A percentile compares a stretch with the other conserved stretches of the same genome.
Evolutionary conservation across 805 yeast genomes (phyloP).

Genomic region (Blastobotrys chiropterorum): DNA sequence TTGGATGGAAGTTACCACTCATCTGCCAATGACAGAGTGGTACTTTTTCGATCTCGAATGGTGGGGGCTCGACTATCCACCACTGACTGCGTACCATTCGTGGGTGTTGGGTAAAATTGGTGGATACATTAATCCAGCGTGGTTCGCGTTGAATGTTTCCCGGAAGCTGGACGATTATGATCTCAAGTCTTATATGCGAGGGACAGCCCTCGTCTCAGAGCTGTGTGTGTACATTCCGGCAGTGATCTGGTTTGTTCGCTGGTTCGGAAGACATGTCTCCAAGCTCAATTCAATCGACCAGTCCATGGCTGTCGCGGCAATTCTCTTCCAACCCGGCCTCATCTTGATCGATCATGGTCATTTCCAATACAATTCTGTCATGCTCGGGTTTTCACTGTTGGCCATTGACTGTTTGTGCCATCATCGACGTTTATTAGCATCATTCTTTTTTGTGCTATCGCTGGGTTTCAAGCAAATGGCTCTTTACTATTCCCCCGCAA

Average conservation of each 20-base stretch:
- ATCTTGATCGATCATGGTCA: slow-evolving; percentile 93
- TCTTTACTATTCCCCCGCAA: slow-evolving; percentile 82
- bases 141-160: slow-evolving; percentile 73
- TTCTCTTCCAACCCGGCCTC: slow-evolving; percentile 79
- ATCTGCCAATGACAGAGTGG: slow-evolving; percentile 72
- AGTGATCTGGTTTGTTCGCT: slow-evolving; percentile 59
- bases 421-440: slow-evolving; percentile 59
- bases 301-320: slow-evolving; percentile 65
- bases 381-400: slow-evolving; percentile 78
- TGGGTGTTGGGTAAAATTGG: slow-evolving; percentile 73
- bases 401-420: slow-evolving; percentile 61
- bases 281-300: slow-evolving; percentile 64
- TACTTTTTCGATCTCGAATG: slow-evolving; percentile 82
- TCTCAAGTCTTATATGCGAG: slow-evolving; percentile 79
- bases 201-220: slow-evolving; percentile 73
- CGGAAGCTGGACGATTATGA: slow-evolving; percentile 67
- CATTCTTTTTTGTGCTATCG: slow-evolving; percentile 70
- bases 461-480: slow-evolving; percentile 94
- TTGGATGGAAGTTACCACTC: slow-evolving; percentile 89
- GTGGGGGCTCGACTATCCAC: slow-evolving; percentile 98
- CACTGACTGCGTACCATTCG: slow-evolving; percentile 90
- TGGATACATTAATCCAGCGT: slow-evolving; percentile 46
- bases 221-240: slow-evolving; percentile 72
- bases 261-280: slow-evolving; percentile 52
- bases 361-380: slow-evolving; percentile 89